phyloP scores from a whole-genome alignment of 345 rosid genomes.

The Salix brachista region DNA sequence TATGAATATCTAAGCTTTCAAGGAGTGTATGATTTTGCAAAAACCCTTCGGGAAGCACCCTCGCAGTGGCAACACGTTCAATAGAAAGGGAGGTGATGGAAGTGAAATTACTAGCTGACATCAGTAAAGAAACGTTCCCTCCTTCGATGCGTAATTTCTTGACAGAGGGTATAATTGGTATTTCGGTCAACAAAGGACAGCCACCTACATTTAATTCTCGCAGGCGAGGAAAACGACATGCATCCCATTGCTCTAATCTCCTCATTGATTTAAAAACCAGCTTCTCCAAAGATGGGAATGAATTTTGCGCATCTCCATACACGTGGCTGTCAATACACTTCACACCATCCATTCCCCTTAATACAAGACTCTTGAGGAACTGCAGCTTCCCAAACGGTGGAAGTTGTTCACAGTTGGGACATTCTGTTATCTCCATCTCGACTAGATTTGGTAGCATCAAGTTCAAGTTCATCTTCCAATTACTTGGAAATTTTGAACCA shows the following conservation, averaged over 20 bases:
- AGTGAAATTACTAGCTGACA: neutral
- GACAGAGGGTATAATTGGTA: neutral
- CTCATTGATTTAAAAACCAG: neutral
- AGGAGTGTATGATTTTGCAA: too few relatives aligned
- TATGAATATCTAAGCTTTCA: rapidly evolving
- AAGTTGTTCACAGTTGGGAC: neutral
- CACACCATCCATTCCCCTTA: neutral
- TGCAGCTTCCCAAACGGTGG: slow-evolving; percentile 7
- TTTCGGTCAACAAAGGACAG: neutral
- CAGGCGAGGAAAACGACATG: neutral
- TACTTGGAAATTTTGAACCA: slow-evolving; percentile 8
- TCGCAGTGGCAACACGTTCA: too few relatives aligned
- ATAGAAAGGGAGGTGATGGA: neutral
- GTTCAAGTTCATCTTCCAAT: neutral
- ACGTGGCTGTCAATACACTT: neutral
- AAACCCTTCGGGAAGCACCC: too few relatives aligned
- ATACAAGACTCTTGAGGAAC: neutral
- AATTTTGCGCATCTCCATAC: neutral
- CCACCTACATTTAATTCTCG: neutral
- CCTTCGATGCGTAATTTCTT: neutral
- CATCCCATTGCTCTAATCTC: neutral
- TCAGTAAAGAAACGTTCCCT: neutral
- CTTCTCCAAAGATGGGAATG: slow-evolving; percentile 3
- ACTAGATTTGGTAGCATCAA: slow-evolving; percentile 1
- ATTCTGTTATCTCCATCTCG: neutral